Percentiles rank a stretch among this genome's conserved stretches.
Conservation (phyloP, 345 rosid species). For the Raphanus raphanistrum region DNA sequence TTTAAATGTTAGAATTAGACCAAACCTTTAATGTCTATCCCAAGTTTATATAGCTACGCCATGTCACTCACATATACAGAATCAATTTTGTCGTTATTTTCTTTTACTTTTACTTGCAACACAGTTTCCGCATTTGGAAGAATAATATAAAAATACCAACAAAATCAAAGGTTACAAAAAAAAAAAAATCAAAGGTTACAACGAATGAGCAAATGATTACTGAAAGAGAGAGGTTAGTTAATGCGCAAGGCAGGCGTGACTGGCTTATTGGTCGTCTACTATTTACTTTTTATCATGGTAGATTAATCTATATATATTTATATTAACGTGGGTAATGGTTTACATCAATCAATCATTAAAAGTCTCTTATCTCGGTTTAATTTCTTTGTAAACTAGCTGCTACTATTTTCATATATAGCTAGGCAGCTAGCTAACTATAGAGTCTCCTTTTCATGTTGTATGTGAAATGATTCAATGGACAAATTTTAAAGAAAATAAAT, state of each 20-base stretch:
- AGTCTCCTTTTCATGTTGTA: background rate
- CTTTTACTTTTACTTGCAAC: background rate
- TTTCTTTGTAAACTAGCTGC: constrained; percentile 3
- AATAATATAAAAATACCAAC: background rate
- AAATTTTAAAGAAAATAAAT: background rate
- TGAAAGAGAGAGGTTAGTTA: constrained; percentile 22
- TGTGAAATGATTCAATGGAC: background rate
- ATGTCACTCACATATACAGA: background rate
- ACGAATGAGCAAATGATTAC: constrained; percentile 28
- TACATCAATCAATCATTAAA: constrained; percentile 43
- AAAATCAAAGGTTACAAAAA: background rate
- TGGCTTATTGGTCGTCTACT: background rate
- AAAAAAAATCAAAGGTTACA: background rate
- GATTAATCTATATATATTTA: background rate
- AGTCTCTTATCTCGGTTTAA: constrained; percentile 28
- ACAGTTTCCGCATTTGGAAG: constrained; percentile 16
- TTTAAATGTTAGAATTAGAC: background rate
- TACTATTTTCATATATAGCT: background rate
- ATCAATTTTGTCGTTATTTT: background rate
- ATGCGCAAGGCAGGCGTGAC: constrained; percentile 26
- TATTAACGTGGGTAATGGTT: constrained; percentile 29
- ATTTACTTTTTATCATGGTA: constrained; percentile 19
- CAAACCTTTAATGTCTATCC: background rate
- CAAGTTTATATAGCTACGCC: constrained; percentile 4
- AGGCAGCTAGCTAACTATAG: background rate